Evolutionary conservation across 371 early-diverging fungal genomes (phyloP), one percentile per base, ranked within the genome.

Genomic region (Apophysomyces ossiformis): DNA sequence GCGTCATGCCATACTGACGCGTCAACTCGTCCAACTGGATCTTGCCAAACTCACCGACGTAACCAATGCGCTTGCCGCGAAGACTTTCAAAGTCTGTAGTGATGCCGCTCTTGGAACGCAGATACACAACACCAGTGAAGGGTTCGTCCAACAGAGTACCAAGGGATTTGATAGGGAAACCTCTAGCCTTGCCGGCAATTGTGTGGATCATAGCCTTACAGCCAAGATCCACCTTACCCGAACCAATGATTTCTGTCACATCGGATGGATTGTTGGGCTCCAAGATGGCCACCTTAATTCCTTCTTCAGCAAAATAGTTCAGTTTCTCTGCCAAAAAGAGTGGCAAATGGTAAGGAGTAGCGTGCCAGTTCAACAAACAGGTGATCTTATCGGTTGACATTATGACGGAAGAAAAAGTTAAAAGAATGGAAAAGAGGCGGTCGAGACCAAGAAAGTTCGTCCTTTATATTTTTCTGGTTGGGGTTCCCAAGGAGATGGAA

Each of bases 131-230:
- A 60, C 90, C 88, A 3, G 90, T 88, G 69, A 88, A 86, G 1
- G 90, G 90, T 54, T 88, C 88, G 66, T 89, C 90, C 60, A 88
- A 62, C 21, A 89, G 75, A 5, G 90, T 89, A 18, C 87, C 90
- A 59, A 89, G 79, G 15, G 88, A 85, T 67, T 85, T 85, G 76
- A 89, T 85, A 36, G 78, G 81, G 75, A 84, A 88, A 2, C 90
- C 90, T n/a, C 86, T 67, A 35, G 88, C 87, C 57, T 84, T 85
- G 45, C 84, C 90, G 39, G 87, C 90, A 64, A 89, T 89, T 43
- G 88, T 89, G 63, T 89, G 90, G 68, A 89, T 88, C 88, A 89
- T 89, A 60, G 90, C 88, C 73, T 89, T 89, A 68, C 82, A 82
- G 39, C 86, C 90, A 21, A 89, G 73, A 39, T 89, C 88, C 13